A percentile compares a stretch with the other conserved stretches of the same genome.
Conservation (phyloP, 1,284 basidiomycete genomes). For the Pholiota adiposa region DNA sequence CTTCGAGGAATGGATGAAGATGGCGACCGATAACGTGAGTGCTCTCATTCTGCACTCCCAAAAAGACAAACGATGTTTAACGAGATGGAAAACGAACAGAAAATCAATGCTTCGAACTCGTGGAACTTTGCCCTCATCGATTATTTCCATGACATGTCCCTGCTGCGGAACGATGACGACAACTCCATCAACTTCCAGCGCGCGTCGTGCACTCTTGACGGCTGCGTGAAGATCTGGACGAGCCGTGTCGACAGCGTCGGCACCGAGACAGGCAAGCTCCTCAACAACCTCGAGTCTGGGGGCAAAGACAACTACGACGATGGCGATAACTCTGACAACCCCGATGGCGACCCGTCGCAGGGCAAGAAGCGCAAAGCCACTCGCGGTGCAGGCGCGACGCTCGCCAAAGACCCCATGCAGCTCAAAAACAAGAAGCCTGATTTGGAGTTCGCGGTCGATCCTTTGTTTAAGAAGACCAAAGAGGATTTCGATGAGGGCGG, state of each 20-base stretch:
- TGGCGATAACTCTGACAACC: slow-evolving; percentile 69
- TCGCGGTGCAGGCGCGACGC: slow-evolving; percentile 71
- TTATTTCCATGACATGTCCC: slow-evolving; percentile 98
- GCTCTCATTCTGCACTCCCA: slow-evolving; percentile 1
- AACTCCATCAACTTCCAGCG: slow-evolving; percentile 99
- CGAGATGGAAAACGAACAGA: slow-evolving; percentile 52
- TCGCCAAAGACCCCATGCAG: slow-evolving; percentile 83
- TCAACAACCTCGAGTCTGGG: slow-evolving; percentile 87
- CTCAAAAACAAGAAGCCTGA: slow-evolving; percentile 93
- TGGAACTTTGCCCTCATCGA: slow-evolving; percentile 99
- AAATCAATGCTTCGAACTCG: slow-evolving; percentile 98
- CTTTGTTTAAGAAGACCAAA: slow-evolving; percentile 96
- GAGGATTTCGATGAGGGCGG: slow-evolving; percentile 99
- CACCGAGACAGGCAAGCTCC: slow-evolving; percentile 94
- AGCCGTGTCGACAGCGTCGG: slow-evolving; percentile 97
- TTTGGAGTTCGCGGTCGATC: slow-evolving; percentile 95
- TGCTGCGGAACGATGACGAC: slow-evolving; percentile 89
- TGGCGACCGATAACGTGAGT: slow-evolving; percentile 97
- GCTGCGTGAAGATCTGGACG: slow-evolving; percentile 99
- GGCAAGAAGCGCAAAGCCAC: slow-evolving; percentile 68
- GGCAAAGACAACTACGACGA: slow-evolving; percentile 53
- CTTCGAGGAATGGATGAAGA: slow-evolving; percentile 99
- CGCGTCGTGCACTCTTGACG: slow-evolving; percentile 96
- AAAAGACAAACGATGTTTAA: slow-evolving; percentile 13
- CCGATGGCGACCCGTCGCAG: slow-evolving; percentile 60